Evolutionary conservation across 768 basidiomycete genomes (phyloP).

Genomic region (Mycena rosella): DNA sequence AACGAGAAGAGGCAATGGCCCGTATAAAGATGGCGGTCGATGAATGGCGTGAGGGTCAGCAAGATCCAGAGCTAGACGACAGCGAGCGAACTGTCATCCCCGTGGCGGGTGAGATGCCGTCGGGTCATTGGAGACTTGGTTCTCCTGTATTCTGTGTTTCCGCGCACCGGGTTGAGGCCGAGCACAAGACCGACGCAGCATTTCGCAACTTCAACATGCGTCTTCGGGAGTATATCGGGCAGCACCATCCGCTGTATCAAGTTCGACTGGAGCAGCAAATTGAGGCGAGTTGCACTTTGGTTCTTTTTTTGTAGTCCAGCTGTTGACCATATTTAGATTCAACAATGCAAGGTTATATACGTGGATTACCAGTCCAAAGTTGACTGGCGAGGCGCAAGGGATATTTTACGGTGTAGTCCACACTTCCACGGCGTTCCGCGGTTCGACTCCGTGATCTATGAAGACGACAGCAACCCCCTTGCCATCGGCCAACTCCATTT

Average conservation of each 20-base stretch:
- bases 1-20: conserved; percentile 22
- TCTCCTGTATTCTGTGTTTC: conserved; percentile 15
- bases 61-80: conserved; percentile 8
- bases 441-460: conserved; percentile 12
- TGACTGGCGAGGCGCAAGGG: conserved; percentile 5
- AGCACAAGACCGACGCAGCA: neutral
- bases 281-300: neutral
- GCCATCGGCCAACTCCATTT: neutral
- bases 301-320: neutral
- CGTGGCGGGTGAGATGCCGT: neutral
- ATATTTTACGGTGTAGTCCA: conserved; percentile 5
- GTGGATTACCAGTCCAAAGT: conserved; percentile 12
- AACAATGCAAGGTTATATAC: conserved; percentile 11
- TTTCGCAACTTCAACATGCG: conserved; percentile 22
- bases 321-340: neutral
- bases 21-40: conserved; percentile 10
- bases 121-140: conserved; percentile 23
- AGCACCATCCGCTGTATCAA: conserved; percentile 7
- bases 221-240: conserved; percentile 23
- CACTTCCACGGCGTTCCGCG: neutral
- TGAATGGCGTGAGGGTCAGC: conserved; percentile 5
- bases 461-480: neutral
- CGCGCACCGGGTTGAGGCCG: conserved; percentile 10
- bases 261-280: conserved; percentile 34
- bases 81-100: conserved; percentile 2